Conservation (phyloP, 768 basidiomycete genomes). For the Podaxis sp. region DNA sequence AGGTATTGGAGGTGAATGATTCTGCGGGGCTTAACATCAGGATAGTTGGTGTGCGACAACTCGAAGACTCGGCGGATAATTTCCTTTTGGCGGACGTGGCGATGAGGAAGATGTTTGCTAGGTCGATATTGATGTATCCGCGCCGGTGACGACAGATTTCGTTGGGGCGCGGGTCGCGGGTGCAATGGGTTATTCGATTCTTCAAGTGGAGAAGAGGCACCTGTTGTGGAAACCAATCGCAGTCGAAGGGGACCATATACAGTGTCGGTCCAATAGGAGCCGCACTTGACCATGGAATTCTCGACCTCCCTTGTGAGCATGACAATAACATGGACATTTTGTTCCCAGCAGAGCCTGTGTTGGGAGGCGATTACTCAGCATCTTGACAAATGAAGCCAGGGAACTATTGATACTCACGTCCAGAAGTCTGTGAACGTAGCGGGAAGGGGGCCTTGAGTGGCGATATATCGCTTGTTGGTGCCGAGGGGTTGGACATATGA, state of each 20-base stretch:
- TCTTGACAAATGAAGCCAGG: not conserved
- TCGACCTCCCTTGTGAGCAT: slow-evolving; percentile 96
- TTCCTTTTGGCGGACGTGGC: slow-evolving; percentile 8
- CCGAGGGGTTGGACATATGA: slow-evolving; percentile 88
- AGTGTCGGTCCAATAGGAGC: slow-evolving; percentile 78
- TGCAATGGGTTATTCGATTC: slow-evolving; percentile 28
- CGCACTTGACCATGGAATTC: slow-evolving; percentile 86
- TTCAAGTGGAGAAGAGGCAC: slow-evolving; percentile 26
- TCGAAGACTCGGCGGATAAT: slow-evolving; percentile 65
- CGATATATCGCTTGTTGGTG: slow-evolving; percentile 83
- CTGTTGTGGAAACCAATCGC: slow-evolving; percentile 37
- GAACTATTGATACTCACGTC: slow-evolving; percentile 58
- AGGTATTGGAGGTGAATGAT: slow-evolving; percentile 90
- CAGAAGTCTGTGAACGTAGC: slow-evolving; percentile 93
- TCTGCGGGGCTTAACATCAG: slow-evolving; percentile 55
- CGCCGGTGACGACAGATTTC: slow-evolving; percentile 11
- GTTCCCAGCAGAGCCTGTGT: slow-evolving; percentile 83
- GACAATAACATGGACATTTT: slow-evolving; percentile 91
- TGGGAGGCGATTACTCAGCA: not conserved
- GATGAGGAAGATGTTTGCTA: slow-evolving; percentile 7
- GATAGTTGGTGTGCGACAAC: slow-evolving; percentile 61
- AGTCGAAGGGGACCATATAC: slow-evolving; percentile 73
- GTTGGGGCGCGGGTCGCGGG: slow-evolving; percentile 15
- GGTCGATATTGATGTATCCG: slow-evolving; percentile 23
- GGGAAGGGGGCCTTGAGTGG: slow-evolving; percentile 92